These are phyloP conservation scores for Asclepias syriaca DNA, from an alignment of 257 asterid genomes.

Conservation along the genomic window DNA sequence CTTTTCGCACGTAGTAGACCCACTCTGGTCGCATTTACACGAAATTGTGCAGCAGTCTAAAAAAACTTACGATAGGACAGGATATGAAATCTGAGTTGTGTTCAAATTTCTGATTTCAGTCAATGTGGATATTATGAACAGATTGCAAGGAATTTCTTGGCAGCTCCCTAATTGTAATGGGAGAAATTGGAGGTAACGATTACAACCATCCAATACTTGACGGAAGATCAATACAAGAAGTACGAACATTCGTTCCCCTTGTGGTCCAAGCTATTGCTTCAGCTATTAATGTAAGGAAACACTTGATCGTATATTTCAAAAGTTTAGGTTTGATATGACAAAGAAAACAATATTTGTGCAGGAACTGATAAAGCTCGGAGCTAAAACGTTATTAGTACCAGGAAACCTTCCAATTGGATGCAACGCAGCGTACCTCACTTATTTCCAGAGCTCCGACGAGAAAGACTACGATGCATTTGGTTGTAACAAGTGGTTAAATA, in stretches of 20 bases:
- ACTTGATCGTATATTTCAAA: not conserved
- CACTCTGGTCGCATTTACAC: too few relatives aligned
- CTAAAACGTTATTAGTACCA: constrained; percentile 40
- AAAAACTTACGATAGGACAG: too few relatives aligned
- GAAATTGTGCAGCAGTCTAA: too few relatives aligned
- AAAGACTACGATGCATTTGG: constrained; percentile 38
- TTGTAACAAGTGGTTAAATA: constrained; percentile 46
- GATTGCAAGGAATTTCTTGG: constrained; percentile 29
- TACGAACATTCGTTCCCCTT: constrained; percentile 11
- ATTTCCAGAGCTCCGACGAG: constrained; percentile 18
- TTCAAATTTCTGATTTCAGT: too few relatives aligned
- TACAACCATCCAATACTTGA: constrained; percentile 27
- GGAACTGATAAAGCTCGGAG: constrained; percentile 48
- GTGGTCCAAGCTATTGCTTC: constrained; percentile 8
- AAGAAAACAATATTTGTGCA: constrained; percentile 1
- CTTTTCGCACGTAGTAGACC: too few relatives aligned
- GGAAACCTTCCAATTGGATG: constrained; percentile 55
- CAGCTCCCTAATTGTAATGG: constrained; percentile 39
- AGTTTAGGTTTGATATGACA: too few relatives aligned
- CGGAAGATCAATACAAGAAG: constrained; percentile 9
- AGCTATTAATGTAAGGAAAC: constrained; percentile 1
- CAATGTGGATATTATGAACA: constrained; percentile 2
- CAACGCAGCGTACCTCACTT: constrained; percentile 23
- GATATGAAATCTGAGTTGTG: too few relatives aligned
- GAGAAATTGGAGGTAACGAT: constrained; percentile 67